phyloP scores from a whole-genome alignment of 768 basidiomycete species.

The Fistulinella prunicolor region DNA sequence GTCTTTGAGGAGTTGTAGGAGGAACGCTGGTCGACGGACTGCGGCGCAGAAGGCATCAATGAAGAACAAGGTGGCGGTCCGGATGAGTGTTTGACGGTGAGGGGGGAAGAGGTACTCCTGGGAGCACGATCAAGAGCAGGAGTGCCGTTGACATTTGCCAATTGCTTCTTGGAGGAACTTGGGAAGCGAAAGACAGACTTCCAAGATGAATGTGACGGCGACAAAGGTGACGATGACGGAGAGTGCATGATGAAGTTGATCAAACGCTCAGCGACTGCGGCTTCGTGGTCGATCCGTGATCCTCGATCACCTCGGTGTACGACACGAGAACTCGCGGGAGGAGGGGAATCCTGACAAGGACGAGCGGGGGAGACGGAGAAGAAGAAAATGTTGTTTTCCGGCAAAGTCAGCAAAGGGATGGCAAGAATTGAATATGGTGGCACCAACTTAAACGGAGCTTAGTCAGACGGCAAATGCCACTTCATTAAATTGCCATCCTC shows the following conservation, averaged over 20 bases:
- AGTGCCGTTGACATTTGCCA: conserved; percentile 36
- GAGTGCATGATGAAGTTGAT: conserved; percentile 24
- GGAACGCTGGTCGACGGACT: conserved; percentile 57
- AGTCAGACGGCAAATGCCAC: conserved; percentile 33
- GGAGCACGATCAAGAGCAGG: conserved; percentile 48
- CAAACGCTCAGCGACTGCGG: too few species aligned
- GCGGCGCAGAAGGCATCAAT: conserved; percentile 52
- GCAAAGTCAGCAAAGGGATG: conserved; percentile 8
- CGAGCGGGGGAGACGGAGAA: conserved; percentile 1
- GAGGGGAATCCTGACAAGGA: too few species aligned
- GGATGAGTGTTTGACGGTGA: conserved; percentile 12
- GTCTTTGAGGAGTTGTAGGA: conserved; percentile 80
- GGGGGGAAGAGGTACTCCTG: conserved; percentile 28
- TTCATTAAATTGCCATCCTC: conserved; percentile 1
- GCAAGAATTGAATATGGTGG: not conserved
- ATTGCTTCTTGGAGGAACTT: conserved; percentile 59
- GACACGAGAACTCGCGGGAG: conserved; percentile 7
- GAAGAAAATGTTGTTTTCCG: conserved; percentile 21
- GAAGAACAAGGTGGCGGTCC: conserved; percentile 45
- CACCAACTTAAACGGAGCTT: conserved; percentile 17
- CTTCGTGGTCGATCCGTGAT: conserved; percentile 26
- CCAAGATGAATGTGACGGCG: conserved; percentile 45
- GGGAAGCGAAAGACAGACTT: conserved; percentile 73
- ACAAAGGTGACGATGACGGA: conserved; percentile 18
- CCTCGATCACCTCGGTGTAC: conserved; percentile 16